Evolutionary conservation across 2,329 filamentous ascomycete genomes (phyloP), one percentile per base, ranked within the genome.

Genomic region (Fusarium sterilihyphosum): DNA sequence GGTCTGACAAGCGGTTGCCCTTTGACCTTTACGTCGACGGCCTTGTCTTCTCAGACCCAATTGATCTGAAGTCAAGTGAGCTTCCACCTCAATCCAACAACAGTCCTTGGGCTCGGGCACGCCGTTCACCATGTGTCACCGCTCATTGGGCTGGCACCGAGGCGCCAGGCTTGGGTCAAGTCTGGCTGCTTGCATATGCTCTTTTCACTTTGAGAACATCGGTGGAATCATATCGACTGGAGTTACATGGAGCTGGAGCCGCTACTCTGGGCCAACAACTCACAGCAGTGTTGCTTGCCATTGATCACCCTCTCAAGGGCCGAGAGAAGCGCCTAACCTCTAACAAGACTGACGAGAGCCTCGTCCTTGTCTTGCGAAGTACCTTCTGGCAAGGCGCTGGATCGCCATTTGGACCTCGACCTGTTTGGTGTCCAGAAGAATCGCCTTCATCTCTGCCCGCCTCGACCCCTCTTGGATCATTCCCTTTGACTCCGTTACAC

Each of bases 381-480:
- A 85, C 90, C 40, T 93, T 93, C 84, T 93, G 91, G 91, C 91
- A 93, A 77, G 91, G 91, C 52, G 91, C 91, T 37, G 91, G 88
- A 24, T 92, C 91, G 3, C 92, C 92, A 12, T 88, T 92, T 65
- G 92, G 92, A 17, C 84, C 90, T 52, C 90, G 90, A 29, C 87
- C 91, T 5, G 86, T 87, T 67, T 92, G 91, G 91, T 85, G 87
- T 12, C 86, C 89, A 6, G 84, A 85, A 49, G 82, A 87, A 54
- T 79, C 82, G 43, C 79, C 84, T 43, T 77, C 71, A 20, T 82
- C 82, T 22, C 80, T 85, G 49, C 79, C 81, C 4, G 64, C 76
- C 6, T 79, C 79, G 10, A 82, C 76, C 29, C 81, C 84, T 60
- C 82, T 84, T 44, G 85, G 83, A 26, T 85, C 82, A 3, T 87